phyloP scores from a whole-genome alignment of 345 rosid species.

The Sisymbrium irio region DNA sequence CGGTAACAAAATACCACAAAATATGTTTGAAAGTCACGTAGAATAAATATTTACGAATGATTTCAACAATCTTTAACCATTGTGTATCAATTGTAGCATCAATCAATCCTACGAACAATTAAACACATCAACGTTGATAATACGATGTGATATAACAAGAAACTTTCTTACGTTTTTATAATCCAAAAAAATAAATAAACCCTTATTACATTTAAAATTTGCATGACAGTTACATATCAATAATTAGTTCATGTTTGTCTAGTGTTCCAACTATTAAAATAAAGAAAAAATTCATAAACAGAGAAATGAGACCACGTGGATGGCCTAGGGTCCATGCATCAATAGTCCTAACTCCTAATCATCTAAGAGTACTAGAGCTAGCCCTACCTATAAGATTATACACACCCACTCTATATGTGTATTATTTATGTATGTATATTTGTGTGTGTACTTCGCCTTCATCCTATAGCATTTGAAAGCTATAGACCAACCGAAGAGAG shows the following conservation, averaged over 20 bases:
- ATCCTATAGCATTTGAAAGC: conserved; percentile 22
- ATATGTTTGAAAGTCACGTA: not conserved
- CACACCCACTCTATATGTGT: not conserved
- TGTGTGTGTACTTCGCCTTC: conserved; percentile 12
- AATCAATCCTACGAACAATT: not conserved
- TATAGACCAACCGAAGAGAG: conserved; percentile 30
- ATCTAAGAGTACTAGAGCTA: conserved; percentile 3
- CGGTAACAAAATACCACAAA: not conserved
- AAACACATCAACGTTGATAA: not conserved
- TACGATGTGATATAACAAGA: not conserved
- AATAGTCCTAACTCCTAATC: conserved; percentile 7
- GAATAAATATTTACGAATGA: not conserved
- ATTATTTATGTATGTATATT: not conserved
- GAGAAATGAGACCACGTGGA: conserved; percentile 11
- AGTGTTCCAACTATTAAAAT: not conserved
- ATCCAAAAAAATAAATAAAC: not conserved
- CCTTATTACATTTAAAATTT: not conserved
- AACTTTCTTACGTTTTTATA: not conserved
- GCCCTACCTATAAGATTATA: conserved; percentile 18
- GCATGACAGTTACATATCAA: not conserved
- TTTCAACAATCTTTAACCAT: not conserved
- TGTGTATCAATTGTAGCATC: not conserved
- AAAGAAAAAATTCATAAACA: not conserved
- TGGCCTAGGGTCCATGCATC: conserved; percentile 13
- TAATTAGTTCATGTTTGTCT: conserved; percentile 7